Conservation (phyloP, 192 early-diverging fungal species). For the Backusella liffmaniae region DNA sequence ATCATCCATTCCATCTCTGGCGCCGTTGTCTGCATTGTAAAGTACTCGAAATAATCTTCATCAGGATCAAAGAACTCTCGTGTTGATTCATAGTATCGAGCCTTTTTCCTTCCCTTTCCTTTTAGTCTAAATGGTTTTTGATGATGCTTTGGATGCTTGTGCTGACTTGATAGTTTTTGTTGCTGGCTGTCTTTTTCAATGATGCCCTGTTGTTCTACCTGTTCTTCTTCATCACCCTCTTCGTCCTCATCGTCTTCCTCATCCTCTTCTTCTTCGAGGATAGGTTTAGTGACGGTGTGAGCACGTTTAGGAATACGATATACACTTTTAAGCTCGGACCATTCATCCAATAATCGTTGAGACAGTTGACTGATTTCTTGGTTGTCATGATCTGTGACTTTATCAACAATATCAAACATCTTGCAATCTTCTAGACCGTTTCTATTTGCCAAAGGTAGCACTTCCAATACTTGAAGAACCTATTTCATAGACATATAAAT, state of each 20-base stretch:
- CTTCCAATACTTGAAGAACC: constrained; percentile 54
- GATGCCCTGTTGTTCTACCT: neutral
- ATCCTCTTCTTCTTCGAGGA: constrained; percentile 18
- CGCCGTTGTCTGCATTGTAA: constrained; percentile 8
- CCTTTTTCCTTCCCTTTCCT: neutral
- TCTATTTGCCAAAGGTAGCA: constrained; percentile 75
- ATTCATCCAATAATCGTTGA: constrained; percentile 45
- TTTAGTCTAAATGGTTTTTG: neutral
- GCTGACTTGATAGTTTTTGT: neutral
- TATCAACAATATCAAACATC: constrained; percentile 64
- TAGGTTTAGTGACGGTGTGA: neutral
- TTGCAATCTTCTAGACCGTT: constrained; percentile 78
- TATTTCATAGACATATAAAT: neutral
- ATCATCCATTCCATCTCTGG: constrained; percentile 16
- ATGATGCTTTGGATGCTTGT: neutral
- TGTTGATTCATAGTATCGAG: constrained; percentile 16
- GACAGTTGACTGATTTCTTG: constrained; percentile 49
- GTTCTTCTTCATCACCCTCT: neutral
- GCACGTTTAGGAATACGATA: constrained; percentile 58
- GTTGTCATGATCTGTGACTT: constrained; percentile 49
- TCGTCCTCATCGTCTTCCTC: neutral
- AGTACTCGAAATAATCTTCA: constrained; percentile 33
- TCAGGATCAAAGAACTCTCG: constrained; percentile 32
- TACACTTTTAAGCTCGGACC: constrained; percentile 50
- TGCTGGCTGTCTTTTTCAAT: neutral